Evolutionary conservation across 2,329 filamentous ascomycete genomes (phyloP), one percentile per base, ranked within the genome.

Genomic region (Colletotrichum karsti): DNA sequence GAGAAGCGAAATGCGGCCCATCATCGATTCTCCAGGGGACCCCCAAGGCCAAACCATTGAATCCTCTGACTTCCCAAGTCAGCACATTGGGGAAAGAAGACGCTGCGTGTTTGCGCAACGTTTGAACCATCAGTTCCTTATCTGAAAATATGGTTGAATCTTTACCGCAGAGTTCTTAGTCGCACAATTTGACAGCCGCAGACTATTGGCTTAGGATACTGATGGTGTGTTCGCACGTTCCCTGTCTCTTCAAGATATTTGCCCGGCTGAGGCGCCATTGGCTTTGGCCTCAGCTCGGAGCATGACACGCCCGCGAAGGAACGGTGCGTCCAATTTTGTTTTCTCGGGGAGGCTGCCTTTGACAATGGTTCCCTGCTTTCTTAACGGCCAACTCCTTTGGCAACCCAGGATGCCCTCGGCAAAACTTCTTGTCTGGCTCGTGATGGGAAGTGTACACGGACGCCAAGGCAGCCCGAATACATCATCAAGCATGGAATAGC

Each of bases 1-100:
- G 41, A 44, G 59, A 67, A 64, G 64, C 64, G 64, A 67, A 48
- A 67, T 67, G 42, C 35, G 51, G 51, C 50, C 58, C 42, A 37
- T 39, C 42, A 37, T 39, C 50, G 35, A 44, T 41, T 48, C 13
- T 20, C 33, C 15, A 26, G 41, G 50, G 13, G 6, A n/a, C n/a
- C n/a, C 41, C 44, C 35, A 41, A 35, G 51, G 39, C n/a, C 48
- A 42, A 30, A 46, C 44, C 37, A 57, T 41, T 53, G 24, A 24
- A 63, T 44, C 42, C 28, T 26, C n/a, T 28, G 33, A 41, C 33
- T 44, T 61, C 57, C 46, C 18, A n/a, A 28, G 33, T 35, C 33
- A 20, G 26, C 35, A 30, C 15, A 41, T 37, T 10, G 41, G 61
- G 33, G 7, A 37, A 63, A 46, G n/a, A 46, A 28, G 35, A 24